phyloP scores from a whole-genome alignment of 1,284 basidiomycete genomes.

The Inonotus obliquus region DNA sequence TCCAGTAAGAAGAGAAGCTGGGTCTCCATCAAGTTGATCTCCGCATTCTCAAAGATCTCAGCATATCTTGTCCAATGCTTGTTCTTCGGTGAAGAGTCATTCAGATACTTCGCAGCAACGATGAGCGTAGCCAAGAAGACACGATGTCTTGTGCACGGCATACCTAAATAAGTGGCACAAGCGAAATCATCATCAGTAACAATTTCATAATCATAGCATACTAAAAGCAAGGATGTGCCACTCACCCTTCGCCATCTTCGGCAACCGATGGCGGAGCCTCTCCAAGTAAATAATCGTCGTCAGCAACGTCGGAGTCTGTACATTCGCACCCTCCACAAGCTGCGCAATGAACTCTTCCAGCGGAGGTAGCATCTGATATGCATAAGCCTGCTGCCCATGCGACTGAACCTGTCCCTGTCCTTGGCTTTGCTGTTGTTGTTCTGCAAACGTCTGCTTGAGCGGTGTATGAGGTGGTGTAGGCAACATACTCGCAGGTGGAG shows the following conservation, averaged over 20 bases:
- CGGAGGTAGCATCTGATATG: conserved; percentile 46
- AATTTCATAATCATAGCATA: neutral
- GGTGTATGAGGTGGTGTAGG: conserved; percentile 54
- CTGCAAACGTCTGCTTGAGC: conserved; percentile 37
- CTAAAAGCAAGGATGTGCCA: neutral
- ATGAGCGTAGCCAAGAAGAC: conserved; percentile 96
- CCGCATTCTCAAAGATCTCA: conserved; percentile 65
- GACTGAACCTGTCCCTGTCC: neutral
- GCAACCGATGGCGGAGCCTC: conserved; percentile 76
- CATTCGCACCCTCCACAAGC: conserved; percentile 82
- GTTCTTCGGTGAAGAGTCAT: conserved; percentile 95
- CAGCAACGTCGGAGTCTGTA: conserved; percentile 89
- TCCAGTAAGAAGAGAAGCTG: conserved; percentile 87
- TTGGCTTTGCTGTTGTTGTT: conserved; percentile 27
- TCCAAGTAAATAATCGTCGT: conserved; percentile 93
- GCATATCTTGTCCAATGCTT: conserved; percentile 87
- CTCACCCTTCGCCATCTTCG: conserved; percentile 81
- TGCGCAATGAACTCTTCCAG: conserved; percentile 87
- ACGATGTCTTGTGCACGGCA: conserved; percentile 90
- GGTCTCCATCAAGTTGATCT: conserved; percentile 96
- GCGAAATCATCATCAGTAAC: neutral
- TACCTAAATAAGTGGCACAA: conserved; percentile 46
- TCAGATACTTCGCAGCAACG: conserved; percentile 95
- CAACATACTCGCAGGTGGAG: conserved; percentile 31
- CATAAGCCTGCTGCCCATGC: conserved; percentile 26